phyloP scores from a whole-genome alignment of 345 rosid species.

The Arabis alpina region DNA sequence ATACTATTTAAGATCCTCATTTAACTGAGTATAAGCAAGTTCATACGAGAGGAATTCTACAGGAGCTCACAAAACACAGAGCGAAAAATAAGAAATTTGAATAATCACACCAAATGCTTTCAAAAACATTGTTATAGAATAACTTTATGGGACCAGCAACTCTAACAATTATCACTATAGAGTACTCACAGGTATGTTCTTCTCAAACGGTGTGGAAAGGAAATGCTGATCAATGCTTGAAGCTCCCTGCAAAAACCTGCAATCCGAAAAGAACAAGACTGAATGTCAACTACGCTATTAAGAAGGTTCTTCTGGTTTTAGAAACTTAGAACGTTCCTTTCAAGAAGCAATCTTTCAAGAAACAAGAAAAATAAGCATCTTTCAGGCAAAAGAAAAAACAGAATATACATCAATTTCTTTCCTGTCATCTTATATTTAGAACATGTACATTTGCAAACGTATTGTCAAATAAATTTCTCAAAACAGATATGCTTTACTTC shows the following conservation, averaged over 20 bases:
- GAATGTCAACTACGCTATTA: not conserved
- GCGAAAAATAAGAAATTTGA: not conserved
- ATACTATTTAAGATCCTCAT: not conserved
- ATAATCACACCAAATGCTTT: not conserved
- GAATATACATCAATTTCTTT: not conserved
- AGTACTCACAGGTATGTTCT: constrained; percentile 84
- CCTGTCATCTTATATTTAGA: constrained; percentile 4
- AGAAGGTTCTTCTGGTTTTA: constrained; percentile 12
- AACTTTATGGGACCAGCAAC: not conserved
- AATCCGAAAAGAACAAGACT: constrained; percentile 7
- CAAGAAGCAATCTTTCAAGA: not conserved
- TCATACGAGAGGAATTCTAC: constrained; percentile 12
- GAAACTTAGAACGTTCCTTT: not conserved
- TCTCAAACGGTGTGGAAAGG: constrained; percentile 67
- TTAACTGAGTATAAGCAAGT: constrained; percentile 1
- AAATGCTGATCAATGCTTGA: constrained; percentile 91
- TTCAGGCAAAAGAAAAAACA: not conserved
- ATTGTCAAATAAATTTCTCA: not conserved
- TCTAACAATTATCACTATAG: not conserved
- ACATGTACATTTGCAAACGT: not conserved
- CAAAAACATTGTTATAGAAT: not conserved
- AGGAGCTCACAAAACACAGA: not conserved
- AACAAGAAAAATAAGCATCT: not conserved
- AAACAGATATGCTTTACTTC: not conserved
- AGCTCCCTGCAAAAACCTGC: constrained; percentile 92